Evolutionary conservation across 2,329 filamentous ascomycete species (phyloP).

Genomic region (Cercospora sp.): DNA sequence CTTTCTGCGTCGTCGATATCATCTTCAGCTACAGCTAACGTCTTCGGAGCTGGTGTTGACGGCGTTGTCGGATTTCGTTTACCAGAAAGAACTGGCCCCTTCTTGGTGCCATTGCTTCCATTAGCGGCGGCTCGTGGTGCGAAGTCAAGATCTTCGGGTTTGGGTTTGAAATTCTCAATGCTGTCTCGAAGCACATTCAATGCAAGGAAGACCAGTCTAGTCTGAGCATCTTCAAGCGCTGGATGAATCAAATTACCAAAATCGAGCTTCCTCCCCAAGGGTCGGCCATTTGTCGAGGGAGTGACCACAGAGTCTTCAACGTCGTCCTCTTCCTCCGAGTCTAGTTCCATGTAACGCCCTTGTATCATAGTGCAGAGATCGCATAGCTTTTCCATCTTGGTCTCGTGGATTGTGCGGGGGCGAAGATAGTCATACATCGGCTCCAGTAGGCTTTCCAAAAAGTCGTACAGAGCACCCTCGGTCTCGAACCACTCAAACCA

Average conservation of each 20-base stretch:
- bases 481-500: constrained; percentile 68
- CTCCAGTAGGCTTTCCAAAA: constrained; percentile 66
- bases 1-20: constrained; percentile 56
- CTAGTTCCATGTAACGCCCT: constrained; percentile 62
- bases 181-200: constrained; percentile 64
- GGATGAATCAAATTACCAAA: constrained; percentile 64
- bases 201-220: constrained; percentile 65
- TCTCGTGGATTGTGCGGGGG: constrained; percentile 66
- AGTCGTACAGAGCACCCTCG: constrained; percentile 64
- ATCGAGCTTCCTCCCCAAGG: constrained; percentile 49
- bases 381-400: constrained; percentile 65
- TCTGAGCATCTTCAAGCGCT: constrained; percentile 67
- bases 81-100: constrained; percentile 54
- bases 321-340: constrained; percentile 55
- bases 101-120: constrained; percentile 34
- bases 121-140: constrained; percentile 46
- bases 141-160: constrained; percentile 65
- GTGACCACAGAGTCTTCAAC: constrained; percentile 31
- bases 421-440: constrained; percentile 67
- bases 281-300: constrained; percentile 25
- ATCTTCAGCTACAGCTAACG: constrained; percentile 55
- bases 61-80: constrained; percentile 41
- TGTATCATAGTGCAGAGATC: constrained; percentile 67
- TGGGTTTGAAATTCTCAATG: constrained; percentile 66
- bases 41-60: constrained; percentile 49